A percentile compares a stretch with the other conserved stretches of the same genome.
These are phyloP conservation scores for Mortierella sp. DNA, from an alignment of 371 early-diverging fungal species.

Conservation along the genomic window DNA sequence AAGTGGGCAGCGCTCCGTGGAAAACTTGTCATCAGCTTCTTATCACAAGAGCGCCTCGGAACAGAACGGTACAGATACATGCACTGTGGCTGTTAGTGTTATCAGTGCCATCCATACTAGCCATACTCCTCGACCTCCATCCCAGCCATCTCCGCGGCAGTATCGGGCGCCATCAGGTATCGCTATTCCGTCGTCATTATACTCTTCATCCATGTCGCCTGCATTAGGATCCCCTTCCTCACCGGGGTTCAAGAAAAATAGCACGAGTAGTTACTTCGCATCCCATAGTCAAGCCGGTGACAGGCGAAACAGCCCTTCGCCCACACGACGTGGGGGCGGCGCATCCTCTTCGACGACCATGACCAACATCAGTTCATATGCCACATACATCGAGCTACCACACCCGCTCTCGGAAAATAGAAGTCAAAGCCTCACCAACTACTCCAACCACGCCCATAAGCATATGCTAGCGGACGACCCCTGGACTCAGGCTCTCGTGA, in stretches of 20 bases:
- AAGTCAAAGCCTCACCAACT: conserved; percentile 10
- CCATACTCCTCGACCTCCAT: background rate
- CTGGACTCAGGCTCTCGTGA: conserved; percentile 43
- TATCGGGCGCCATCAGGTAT: conserved; percentile 3
- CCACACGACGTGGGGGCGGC: conserved; percentile 1
- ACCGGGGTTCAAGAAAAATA: background rate
- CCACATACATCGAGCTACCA: background rate
- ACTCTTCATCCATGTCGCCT: conserved; percentile 2
- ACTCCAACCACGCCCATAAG: background rate
- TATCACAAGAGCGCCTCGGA: conserved; percentile 24
- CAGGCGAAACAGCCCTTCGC: conserved; percentile 11
- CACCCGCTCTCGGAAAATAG: background rate
- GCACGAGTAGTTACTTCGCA: background rate
- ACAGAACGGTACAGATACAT: background rate
- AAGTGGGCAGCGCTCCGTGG: conserved; percentile 14
- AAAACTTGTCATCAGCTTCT: conserved; percentile 24
- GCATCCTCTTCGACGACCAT: background rate
- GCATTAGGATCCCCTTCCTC: conserved; percentile 15
- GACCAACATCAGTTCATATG: background rate
- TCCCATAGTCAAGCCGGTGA: background rate
- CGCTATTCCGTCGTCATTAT: conserved; percentile 11
- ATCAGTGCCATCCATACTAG: too few species aligned
- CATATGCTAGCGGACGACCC: conserved; percentile 26
- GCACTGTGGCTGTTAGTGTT: too few species aligned
- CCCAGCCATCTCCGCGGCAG: background rate